A percentile compares a stretch with the other conserved stretches of the same genome.
These are phyloP conservation scores for Fraxinus sp. DNA, from an alignment of 305 asterid genomes.

Conservation along the genomic window DNA sequence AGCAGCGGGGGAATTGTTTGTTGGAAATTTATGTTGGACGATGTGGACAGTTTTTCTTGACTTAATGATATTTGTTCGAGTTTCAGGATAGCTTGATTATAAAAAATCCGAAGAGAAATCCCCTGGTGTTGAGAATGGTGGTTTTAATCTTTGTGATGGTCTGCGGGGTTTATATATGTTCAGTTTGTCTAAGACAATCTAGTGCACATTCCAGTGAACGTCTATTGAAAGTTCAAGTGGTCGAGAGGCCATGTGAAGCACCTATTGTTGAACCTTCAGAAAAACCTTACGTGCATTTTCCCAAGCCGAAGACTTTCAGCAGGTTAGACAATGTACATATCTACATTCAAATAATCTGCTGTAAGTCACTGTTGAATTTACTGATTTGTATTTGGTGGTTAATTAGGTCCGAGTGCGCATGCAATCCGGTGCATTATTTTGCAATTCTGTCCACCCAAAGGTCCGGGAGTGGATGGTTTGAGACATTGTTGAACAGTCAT, in stretches of 20 bases:
- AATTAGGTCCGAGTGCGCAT: slow-evolving; percentile 57
- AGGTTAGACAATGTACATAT: slow-evolving; percentile 41
- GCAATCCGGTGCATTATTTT: slow-evolving; percentile 63
- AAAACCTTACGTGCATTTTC: slow-evolving; percentile 64
- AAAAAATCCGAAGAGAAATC: slow-evolving; percentile 62
- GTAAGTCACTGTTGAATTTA: slow-evolving; percentile 1
- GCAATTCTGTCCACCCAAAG: slow-evolving; percentile 86
- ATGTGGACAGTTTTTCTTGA: neutral
- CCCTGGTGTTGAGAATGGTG: slow-evolving; percentile 61
- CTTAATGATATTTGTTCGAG: neutral
- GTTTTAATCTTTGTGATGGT: slow-evolving; percentile 70
- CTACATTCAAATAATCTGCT: neutral
- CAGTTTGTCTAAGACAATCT: slow-evolving; percentile 67
- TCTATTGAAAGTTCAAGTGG: slow-evolving; percentile 40
- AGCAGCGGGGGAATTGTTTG: neutral
- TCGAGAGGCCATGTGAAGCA: slow-evolving; percentile 55
- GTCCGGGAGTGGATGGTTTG: slow-evolving; percentile 98
- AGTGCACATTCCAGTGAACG: slow-evolving; percentile 34
- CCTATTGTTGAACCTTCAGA: slow-evolving; percentile 57
- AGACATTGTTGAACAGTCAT: slow-evolving; percentile 78
- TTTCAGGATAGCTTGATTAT: slow-evolving; percentile 61
- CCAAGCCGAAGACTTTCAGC: slow-evolving; percentile 73
- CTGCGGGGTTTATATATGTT: slow-evolving; percentile 77
- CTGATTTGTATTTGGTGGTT: slow-evolving; percentile 22
- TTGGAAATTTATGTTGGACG: neutral